phyloP scores from a whole-genome alignment of 2,329 filamentous ascomycete genomes.

The Ophiostoma populinum region DNA sequence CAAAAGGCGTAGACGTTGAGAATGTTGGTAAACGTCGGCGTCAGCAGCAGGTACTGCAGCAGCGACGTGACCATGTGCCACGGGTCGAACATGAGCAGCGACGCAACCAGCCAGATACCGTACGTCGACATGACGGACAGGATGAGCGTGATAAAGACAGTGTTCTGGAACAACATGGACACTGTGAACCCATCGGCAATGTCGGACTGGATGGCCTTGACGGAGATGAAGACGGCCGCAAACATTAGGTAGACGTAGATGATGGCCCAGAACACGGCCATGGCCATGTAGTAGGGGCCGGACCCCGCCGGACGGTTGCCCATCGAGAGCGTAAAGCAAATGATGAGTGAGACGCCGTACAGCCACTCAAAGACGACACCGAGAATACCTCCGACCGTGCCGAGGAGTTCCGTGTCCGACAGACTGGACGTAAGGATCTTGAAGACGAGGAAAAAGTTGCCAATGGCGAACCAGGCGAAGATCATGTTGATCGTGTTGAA shows the following conservation, averaged over 20 bases:
- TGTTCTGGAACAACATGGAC: constrained; percentile 62
- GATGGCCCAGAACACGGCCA: constrained; percentile 95
- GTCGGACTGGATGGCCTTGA: constrained; percentile 64
- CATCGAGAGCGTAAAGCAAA: constrained; percentile 86
- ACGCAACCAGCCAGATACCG: constrained; percentile 79
- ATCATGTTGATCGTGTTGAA: constrained; percentile 96
- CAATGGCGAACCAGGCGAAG: constrained; percentile 96
- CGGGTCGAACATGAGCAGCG: constrained; percentile 87
- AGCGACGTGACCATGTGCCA: constrained; percentile 99
- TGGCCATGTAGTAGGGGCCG: constrained; percentile 83
- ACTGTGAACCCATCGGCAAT: constrained; percentile 52
- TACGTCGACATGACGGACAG: constrained; percentile 86
- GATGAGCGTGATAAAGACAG: constrained; percentile 83
- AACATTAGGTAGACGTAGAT: constrained; percentile 96
- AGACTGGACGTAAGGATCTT: constrained; percentile 86
- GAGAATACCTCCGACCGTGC: constrained; percentile 60
- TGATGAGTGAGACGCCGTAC: constrained; percentile 79
- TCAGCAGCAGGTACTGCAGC: constrained; percentile 84
- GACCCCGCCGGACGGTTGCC: constrained; percentile 91
- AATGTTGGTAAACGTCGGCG: constrained; percentile 94
- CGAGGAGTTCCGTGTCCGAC: constrained; percentile 50
- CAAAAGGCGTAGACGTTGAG: constrained; percentile 93
- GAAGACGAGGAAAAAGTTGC: constrained; percentile 98
- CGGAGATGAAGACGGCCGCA: constrained; percentile 85
- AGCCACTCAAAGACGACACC: constrained; percentile 91